A percentile compares a stretch with the other conserved stretches of the same genome.
Evolutionary conservation across 306 rosid genomes (phyloP).

Genomic region (Leucaena leucocephala): DNA sequence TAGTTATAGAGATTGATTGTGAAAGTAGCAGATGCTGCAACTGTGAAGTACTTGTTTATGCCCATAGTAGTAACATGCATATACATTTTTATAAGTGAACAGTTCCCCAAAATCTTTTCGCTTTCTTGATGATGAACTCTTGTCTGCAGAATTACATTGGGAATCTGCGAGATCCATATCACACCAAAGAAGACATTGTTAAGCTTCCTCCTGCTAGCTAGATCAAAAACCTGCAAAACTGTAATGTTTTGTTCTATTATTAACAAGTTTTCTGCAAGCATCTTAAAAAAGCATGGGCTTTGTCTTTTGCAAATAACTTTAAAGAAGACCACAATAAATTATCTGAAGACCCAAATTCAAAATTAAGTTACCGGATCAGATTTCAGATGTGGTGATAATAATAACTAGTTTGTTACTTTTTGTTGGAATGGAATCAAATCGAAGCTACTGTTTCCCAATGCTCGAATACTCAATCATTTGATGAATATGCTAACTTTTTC

Average conservation of each 20-base stretch:
- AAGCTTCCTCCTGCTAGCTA: background rate
- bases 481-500: constrained; percentile 19
- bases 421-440: constrained; percentile 15
- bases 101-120: constrained; percentile 30
- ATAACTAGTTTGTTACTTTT: background rate
- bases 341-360: background rate
- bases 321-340: background rate
- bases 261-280: background rate
- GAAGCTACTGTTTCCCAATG: background rate
- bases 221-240: background rate
- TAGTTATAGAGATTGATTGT: constrained; percentile 31
- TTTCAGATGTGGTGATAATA: background rate
- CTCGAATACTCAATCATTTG: constrained; percentile 9
- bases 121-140: constrained; percentile 39
- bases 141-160: constrained; percentile 36
- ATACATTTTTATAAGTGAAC: constrained; percentile 50
- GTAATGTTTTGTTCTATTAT: background rate
- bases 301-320: background rate
- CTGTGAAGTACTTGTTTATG: constrained; percentile 37
- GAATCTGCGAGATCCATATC: constrained; percentile 44
- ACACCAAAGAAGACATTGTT: background rate
- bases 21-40: constrained; percentile 18
- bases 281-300: background rate
- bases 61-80: constrained; percentile 47
- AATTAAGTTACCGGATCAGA: background rate